Base-by-base conservation (phyloP, 2,329 filamentous ascomycete genomes). In the Orbilia quercus region DNA sequence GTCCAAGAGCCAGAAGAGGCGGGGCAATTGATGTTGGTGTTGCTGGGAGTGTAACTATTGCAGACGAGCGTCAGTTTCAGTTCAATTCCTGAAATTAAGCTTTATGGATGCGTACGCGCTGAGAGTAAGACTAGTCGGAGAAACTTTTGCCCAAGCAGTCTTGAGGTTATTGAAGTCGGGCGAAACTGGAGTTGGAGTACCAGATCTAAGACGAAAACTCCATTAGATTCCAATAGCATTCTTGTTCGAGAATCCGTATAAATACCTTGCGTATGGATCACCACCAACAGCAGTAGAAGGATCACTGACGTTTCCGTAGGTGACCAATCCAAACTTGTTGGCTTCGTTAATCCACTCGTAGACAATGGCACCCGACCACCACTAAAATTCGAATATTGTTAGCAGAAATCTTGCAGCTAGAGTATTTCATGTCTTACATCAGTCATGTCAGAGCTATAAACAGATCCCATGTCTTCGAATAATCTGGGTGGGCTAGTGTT, bases 281-380 rank as follows among this genome's bases (percentile, higher is more conserved):
- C 67, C 67, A 36, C 67, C 67, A 31, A 72, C 23, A 28, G 67
- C 67, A 16, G 67, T 72, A 1, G 67, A 38, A n/a, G 67, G 53
- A 16, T 72, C 45, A 6, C 23, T 28, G 22, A 72, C 66, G 20
- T 45, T 72, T 59, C 66, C 66, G 22, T 72, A 72, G 3, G 28
- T 58, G 14, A 72, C 67, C 16, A 72, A 48, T 18, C 71, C 92
- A 80, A 96, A 96, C 78, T 91, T 81, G 81, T 96, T 96, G 55
- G 85, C 83, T 81, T 96, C 92, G 79, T 94, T 82, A 75, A 96
- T 91, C 92, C 92, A 96, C 80, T 96, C 91, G 81, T 96, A 96
- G 76, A 96, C 84, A 75, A 96, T 92, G 63, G 90, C 85, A 60
- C 92, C 92, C 55, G 90, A 92, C 87, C 81, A 88, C 78, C 85